Base-by-base conservation (phyloP, 768 basidiomycete species). In the Termitomyces sp. region DNA sequence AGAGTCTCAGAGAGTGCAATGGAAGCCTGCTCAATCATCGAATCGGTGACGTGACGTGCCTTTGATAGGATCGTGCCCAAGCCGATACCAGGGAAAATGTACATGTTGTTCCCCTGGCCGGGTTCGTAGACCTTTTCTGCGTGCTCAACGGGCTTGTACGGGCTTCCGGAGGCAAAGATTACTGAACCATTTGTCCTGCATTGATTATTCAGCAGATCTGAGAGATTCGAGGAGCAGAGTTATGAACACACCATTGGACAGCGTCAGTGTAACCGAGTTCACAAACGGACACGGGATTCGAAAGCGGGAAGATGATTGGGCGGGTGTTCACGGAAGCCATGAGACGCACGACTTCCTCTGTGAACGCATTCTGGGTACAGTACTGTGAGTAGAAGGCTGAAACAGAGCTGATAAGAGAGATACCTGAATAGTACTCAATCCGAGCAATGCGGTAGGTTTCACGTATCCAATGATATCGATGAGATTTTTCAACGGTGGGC, bases 91-190 rank as follows among this genome's bases (percentile, higher is more conserved):
- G 81, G 82, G 73, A 84, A 85, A 66, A 86, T 84, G 72, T 86
- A 86, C 86, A 91, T 88, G 74, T 91, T 92, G 73, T 92, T 92
- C 10, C 89, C 89, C 71, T 92, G 91, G 0, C 87, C 88, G 1
- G 91, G 83, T 63, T 87, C 85, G 63, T 83, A 76, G 0, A 66
- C 62, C 49, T 75, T 80, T 31, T 82, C 83, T 38, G 80, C 71
- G 67, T 74, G 80, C 52, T 78, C 76, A 49, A 85, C 72, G 3
- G 81, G 70, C 17, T 79, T 74, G 76, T 90, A 92, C 0, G 91
- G 91, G 52, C 83, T 84, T 4, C 91, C 91, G 12, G 85, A 86
- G 0, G 90, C 90, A 65, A 88, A 92, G 60, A 92, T 82, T 34
- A 85, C 84, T 20, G 75, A 72, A 11, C 89, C 89, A 58, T 86